phyloP scores from a whole-genome alignment of 1,284 basidiomycete genomes.

The Puccinia polysora region DNA sequence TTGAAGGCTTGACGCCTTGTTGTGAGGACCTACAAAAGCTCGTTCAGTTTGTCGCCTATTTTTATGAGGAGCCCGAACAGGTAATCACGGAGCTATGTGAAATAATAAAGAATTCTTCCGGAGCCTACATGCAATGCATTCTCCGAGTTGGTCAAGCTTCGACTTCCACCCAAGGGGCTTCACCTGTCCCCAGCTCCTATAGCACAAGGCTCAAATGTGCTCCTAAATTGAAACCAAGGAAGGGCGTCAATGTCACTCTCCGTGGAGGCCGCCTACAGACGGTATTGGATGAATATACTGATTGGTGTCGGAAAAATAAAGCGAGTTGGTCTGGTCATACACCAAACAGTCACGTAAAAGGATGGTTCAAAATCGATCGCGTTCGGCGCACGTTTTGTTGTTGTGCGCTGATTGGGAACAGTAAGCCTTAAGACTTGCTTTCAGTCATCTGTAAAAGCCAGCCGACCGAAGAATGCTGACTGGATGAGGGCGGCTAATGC shows the following conservation, averaged over 20 bases:
- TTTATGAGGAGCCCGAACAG: slow-evolving; percentile 33
- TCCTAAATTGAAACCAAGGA: slow-evolving; percentile 39
- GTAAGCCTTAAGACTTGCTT: neutral
- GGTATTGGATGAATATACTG: slow-evolving; percentile 38
- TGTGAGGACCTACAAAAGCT: slow-evolving; percentile 32
- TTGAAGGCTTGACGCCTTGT: slow-evolving; percentile 11
- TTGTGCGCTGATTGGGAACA: slow-evolving; percentile 1
- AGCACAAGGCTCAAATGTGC: slow-evolving; percentile 31
- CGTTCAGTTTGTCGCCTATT: slow-evolving; percentile 13
- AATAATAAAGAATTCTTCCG: slow-evolving; percentile 8
- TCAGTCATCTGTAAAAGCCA: neutral
- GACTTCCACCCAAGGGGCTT: slow-evolving; percentile 12
- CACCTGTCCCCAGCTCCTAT: neutral
- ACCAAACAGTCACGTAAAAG: slow-evolving; percentile 13
- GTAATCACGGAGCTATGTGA: slow-evolving; percentile 15
- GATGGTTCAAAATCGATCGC: slow-evolving; percentile 38
- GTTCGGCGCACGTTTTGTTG: slow-evolving; percentile 43
- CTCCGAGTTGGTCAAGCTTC: neutral
- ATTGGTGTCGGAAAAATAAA: slow-evolving; percentile 42
- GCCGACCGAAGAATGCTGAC: neutral
- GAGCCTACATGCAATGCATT: neutral
- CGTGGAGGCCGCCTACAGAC: slow-evolving; percentile 31
- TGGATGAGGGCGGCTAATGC: neutral
- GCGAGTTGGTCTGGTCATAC: slow-evolving; percentile 28
- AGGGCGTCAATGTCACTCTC: slow-evolving; percentile 36